Base-by-base conservation (phyloP, 2,329 filamentous ascomycete species). In the Gaeumannomyces tritici region DNA sequence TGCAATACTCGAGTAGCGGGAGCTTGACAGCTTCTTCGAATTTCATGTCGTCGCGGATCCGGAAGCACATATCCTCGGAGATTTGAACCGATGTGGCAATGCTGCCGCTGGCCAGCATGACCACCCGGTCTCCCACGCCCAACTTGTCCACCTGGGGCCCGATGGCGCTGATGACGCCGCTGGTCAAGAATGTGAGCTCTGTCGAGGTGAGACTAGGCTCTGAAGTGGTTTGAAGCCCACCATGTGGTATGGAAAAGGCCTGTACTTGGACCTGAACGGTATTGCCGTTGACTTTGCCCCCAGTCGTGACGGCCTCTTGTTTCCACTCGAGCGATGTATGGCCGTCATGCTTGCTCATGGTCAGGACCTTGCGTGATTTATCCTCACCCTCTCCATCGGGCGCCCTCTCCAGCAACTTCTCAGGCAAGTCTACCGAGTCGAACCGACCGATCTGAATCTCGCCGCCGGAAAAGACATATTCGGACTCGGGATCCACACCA, bases 391-490 rank as follows among this genome's bases (percentile, higher is more conserved):
- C 13, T 8, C 29, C 4, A 15, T 21, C n/a, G 2, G 21, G 3
- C 47, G 24, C 11, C 26, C 58, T 15, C 13, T 55, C 28, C 31
- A 27, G 7, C 27, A 63, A 55, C 35, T 54, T 29, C 26, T 59
- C 11, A 18, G 60, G 33, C 21, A 63, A 31, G 18, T 47, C 29
- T 24, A 62, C 24, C 11, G 11, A 6, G 24, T 47, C 29, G 26
- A 63, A 61, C 31, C 62, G 31, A 26, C 42, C 31, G 24, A 62
- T 63, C 51, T 47, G 54, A 18, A 63, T 51, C 24, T 21, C 33
- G 4, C 47, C 51, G 24, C 31, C 21, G 18, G 24, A 62, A 1
- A 62, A 59, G n/a, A 59, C 56, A 57, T 62, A 63, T 27, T 63
- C 62, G 2, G 24, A 55, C 2, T 63, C 62, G 29, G 27, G 24